Conservation (phyloP, 345 rosid genomes). For the Bretschneidera sinensis region DNA sequence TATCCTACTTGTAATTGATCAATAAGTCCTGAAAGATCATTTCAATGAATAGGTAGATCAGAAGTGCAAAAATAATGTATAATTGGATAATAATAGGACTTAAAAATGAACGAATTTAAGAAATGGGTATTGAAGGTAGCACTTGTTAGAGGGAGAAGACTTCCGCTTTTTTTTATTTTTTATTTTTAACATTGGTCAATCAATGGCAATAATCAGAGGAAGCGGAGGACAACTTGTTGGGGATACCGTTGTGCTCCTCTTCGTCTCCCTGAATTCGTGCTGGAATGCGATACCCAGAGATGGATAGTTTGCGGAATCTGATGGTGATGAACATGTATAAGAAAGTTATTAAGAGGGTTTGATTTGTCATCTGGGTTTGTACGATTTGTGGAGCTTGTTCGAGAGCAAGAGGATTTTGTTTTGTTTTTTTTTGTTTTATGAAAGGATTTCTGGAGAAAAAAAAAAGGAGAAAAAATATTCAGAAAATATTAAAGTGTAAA, state of each 20-base stretch:
- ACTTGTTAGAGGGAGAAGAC: slow-evolving; percentile 45
- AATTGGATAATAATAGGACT: background rate
- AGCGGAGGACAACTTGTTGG: slow-evolving; percentile 69
- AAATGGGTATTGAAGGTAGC: background rate
- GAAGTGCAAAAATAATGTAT: background rate
- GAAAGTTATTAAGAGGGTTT: too few relatives aligned
- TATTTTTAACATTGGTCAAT: slow-evolving; percentile 17
- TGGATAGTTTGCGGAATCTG: too few relatives aligned
- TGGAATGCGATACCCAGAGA: slow-evolving; percentile 75
- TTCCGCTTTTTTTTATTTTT: slow-evolving; percentile 16
- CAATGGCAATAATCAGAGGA: slow-evolving; percentile 86
- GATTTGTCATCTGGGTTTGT: too few relatives aligned
- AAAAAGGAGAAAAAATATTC: too few relatives aligned
- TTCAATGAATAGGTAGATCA: background rate
- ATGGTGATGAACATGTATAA: too few relatives aligned
- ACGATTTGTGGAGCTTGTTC: too few relatives aligned
- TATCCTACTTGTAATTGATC: slow-evolving; percentile 8
- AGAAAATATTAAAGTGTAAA: too few relatives aligned
- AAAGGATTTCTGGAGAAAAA: too few relatives aligned
- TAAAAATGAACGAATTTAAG: slow-evolving; percentile 4
- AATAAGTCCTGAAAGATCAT: slow-evolving; percentile 20
- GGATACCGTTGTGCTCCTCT: slow-evolving; percentile 75
- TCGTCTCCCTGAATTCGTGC: slow-evolving; percentile 88
- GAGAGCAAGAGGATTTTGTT: too few relatives aligned
- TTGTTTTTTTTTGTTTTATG: too few relatives aligned